These are phyloP conservation scores for Talaromyces amestolkiae DNA, from an alignment of 2,329 filamentous ascomycete genomes.

Conservation along the genomic window DNA sequence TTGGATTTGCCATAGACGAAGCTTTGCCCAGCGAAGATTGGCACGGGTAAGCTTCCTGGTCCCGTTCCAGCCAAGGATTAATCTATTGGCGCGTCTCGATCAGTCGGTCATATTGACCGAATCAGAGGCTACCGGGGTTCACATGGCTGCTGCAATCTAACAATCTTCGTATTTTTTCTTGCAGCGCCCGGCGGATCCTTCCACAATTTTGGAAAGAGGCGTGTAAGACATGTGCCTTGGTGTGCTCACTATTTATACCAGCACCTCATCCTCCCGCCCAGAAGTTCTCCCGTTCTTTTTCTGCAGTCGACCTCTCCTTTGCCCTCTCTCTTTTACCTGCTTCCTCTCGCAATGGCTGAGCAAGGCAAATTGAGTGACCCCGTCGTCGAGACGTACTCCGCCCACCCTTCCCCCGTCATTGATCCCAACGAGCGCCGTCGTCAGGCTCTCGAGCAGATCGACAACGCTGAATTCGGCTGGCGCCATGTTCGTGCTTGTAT, in stretches of 20 bases:
- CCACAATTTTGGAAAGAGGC: neutral
- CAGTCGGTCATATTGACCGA: constrained; percentile 1
- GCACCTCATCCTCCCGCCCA: neutral
- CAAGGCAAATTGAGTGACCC: constrained; percentile 9
- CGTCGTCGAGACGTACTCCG: constrained; percentile 13
- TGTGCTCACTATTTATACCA: neutral
- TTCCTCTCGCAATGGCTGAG: constrained; percentile 10
- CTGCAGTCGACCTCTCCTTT: neutral
- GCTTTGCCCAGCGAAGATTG: neutral
- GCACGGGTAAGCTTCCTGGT: constrained; percentile 1
- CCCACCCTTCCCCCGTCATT: constrained; percentile 11
- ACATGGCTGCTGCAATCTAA: neutral
- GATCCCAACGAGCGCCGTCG: constrained; percentile 77
- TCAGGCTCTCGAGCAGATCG: constrained; percentile 75
- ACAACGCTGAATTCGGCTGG: constrained; percentile 80
- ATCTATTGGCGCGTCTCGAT: neutral
- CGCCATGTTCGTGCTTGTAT: constrained; percentile 75
- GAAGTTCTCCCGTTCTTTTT: too few species aligned
- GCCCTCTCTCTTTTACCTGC: neutral
- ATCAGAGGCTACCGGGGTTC: neutral
- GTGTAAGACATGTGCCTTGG: neutral
- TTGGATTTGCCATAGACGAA: neutral
- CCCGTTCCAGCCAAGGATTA: neutral
- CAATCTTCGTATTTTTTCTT: neutral
- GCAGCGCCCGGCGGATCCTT: neutral